Evolutionary conservation across 306 rosid species (phyloP), one percentile per base, ranked within the genome.

Genomic region (Benincasa hispida): DNA sequence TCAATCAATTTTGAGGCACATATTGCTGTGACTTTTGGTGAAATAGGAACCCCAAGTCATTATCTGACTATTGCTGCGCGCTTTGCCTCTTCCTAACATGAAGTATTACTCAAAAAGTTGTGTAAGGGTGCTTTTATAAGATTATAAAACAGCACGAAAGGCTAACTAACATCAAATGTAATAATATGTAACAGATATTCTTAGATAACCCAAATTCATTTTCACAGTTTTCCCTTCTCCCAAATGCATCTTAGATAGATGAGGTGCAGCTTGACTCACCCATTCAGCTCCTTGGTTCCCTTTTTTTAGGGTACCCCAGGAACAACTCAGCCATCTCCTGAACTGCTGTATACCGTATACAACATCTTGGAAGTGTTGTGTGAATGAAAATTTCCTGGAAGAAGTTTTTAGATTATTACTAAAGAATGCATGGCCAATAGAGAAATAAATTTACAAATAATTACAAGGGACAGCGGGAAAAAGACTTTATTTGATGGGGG

Each of bases 11-110:
- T n/a, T n/a, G n/a, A n/a, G n/a, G n/a, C n/a, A n/a, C n/a, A n/a
- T n/a, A n/a, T n/a, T n/a, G n/a, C n/a, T n/a, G n/a, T n/a, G n/a
- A n/a, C n/a, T n/a, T n/a, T n/a, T n/a, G n/a, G n/a, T n/a, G n/a
- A n/a, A n/a, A n/a, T n/a, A n/a, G n/a, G n/a, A n/a, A n/a, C n/a
- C n/a, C n/a, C n/a, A n/a, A n/a, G n/a, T n/a, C n/a, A n/a, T n/a
- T n/a, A n/a, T 58, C 90, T 89, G 63, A 92, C 96, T 77, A 88
- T 87, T 18, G 97, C 85, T 93, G 79, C 84, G 87, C 97, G 91
- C 86, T 93, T 88, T 0, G 93, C 91, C 82, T 93, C 91, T 81
- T 93, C 97, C 96, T 91, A 84, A 76, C 58, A 25, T 24, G 25
- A 25, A 72, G 37, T 45, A 47, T 48, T 42, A 12, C 47, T 11